These are phyloP conservation scores for Isoetes taiwanensis DNA, from an alignment of 75 land plant genomes.

Conservation along the genomic window DNA sequence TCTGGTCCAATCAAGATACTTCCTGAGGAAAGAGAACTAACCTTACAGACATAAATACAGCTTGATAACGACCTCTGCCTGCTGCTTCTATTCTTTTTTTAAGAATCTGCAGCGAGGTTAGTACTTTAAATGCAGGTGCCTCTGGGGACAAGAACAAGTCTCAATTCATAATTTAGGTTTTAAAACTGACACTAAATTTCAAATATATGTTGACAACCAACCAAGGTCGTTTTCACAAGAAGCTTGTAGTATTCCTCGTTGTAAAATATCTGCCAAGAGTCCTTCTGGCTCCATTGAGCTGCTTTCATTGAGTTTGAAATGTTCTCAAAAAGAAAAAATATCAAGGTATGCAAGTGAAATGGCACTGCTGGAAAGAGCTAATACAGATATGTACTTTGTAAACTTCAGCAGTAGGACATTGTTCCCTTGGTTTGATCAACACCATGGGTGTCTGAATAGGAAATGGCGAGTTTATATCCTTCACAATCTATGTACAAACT, in stretches of 20 bases:
- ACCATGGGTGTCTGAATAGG: conserved; percentile 76
- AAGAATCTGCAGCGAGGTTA: conserved; percentile 68
- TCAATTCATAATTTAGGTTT: too few relatives aligned
- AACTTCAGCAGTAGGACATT: conserved; percentile 89
- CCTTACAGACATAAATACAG: conserved; percentile 99
- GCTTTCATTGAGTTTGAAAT: conserved; percentile 43
- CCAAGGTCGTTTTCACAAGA: conserved; percentile 90
- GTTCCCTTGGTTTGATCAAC: conserved; percentile 78
- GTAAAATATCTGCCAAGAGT: conserved; percentile 50
- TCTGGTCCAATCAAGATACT: background rate
- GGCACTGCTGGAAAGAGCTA: background rate
- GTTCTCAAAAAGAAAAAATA: too few relatives aligned
- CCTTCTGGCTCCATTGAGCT: conserved; percentile 62
- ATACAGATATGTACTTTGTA: conserved; percentile 50
- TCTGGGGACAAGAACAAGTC: conserved; percentile 30
- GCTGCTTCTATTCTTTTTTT: conserved; percentile 66
- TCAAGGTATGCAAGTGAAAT: too few relatives aligned
- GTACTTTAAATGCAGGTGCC: conserved; percentile 87
- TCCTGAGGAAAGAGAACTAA: conserved; percentile 10
- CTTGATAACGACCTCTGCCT: conserved; percentile 69
- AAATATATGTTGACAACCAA: conserved; percentile 14
- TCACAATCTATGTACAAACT: too few relatives aligned
- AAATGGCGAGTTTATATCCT: conserved; percentile 56
- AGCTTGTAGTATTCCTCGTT: conserved; percentile 73
- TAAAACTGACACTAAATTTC: background rate